phyloP scores from a whole-genome alignment of 1,284 basidiomycete genomes.

The Heterobasidion annosum region DNA sequence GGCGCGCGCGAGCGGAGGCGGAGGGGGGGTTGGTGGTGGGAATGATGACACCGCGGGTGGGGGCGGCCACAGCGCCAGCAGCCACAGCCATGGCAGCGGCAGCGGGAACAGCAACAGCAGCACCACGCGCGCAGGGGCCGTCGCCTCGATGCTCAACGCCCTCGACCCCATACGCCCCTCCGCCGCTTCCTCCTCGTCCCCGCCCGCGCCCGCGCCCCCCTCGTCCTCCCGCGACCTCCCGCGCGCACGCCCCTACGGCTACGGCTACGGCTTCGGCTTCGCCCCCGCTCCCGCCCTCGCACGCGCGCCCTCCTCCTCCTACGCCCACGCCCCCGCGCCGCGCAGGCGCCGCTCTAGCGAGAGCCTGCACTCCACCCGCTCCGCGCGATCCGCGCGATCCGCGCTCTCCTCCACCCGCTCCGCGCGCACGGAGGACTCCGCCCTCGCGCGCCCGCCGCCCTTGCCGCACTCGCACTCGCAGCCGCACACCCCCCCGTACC shows the following conservation, averaged over 20 bases:
- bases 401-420: conserved; percentile 19
- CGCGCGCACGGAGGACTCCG: conserved; percentile 11
- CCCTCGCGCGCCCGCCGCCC: not conserved
- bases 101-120: not conserved
- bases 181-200: not conserved
- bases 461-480: no score
- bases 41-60: not conserved
- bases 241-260: not conserved
- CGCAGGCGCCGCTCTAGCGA: conserved; percentile 22
- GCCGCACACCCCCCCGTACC: no score
- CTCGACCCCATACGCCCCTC: conserved; percentile 3
- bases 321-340: not conserved
- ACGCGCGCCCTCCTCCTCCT: not conserved
- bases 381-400: conserved; percentile 28
- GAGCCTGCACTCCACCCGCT: conserved; percentile 32
- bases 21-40: not conserved
- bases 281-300: not conserved
- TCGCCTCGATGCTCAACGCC: conserved; percentile 2
- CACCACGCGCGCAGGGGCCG: not conserved
- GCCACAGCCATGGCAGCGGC: not conserved
- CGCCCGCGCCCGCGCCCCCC: not conserved
- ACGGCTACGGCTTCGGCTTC: no score
- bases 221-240: not conserved
- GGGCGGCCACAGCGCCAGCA: not conserved
- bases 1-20: not conserved